Conservation (phyloP, 345 rosid genomes). For the Lepidium sativum region DNA sequence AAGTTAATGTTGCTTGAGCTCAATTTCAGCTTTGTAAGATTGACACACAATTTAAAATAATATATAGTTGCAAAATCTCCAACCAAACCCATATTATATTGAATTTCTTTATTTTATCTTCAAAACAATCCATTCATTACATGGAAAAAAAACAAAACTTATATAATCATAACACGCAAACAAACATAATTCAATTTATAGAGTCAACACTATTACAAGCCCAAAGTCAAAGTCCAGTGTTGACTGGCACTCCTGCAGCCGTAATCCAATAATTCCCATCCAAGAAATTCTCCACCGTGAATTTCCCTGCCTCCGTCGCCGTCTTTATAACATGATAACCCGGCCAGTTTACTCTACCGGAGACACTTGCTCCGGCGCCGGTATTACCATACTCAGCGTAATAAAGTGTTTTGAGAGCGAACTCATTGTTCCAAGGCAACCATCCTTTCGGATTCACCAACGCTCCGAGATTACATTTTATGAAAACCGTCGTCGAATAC, state of each 20-base stretch:
- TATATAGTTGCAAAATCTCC: not conserved
- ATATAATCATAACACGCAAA: conserved; percentile 14
- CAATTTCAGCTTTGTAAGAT: not conserved
- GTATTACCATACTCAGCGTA: conserved; percentile 75
- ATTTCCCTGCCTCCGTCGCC: conserved; percentile 45
- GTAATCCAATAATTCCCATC: conserved; percentile 68
- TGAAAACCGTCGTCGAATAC: conserved; percentile 71
- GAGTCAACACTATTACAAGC: no score
- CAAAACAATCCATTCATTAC: no score
- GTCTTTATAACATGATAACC: conserved; percentile 45
- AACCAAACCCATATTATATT: not conserved
- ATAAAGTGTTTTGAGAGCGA: conserved; percentile 67
- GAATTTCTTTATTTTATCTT: no score
- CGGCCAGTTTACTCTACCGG: conserved; percentile 65
- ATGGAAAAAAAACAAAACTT: not conserved
- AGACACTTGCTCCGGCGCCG: conserved; percentile 51
- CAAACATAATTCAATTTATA: not conserved
- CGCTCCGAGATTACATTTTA: conserved; percentile 46
- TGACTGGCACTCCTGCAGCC: conserved; percentile 63
- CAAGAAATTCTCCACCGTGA: conserved; percentile 61
- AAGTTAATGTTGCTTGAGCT: no score
- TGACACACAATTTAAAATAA: not conserved
- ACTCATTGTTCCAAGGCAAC: conserved; percentile 65
- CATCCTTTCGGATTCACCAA: conserved; percentile 55
- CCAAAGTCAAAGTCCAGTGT: conserved; percentile 39